Base-by-base conservation (phyloP, 2,329 filamentous ascomycete genomes). In the Aspergillus viridinutans region DNA sequence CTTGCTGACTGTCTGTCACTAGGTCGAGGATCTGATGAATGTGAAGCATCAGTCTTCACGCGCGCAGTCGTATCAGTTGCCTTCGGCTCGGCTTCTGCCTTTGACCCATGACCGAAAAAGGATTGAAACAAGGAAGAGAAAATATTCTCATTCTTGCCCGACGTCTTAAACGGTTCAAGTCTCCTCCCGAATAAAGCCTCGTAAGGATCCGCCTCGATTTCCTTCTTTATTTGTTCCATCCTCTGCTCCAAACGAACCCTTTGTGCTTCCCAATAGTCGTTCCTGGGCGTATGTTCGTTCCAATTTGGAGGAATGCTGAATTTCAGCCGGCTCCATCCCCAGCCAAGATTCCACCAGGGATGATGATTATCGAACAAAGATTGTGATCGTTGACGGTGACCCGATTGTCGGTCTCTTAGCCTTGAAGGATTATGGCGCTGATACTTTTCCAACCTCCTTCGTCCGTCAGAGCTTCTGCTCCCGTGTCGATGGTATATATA, bases 151-250 rank as follows among this genome's bases (percentile, higher is more conserved):
- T 60, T 48, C 32, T 62, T 69, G 5, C 56, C 54, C 9, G 60
- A 56, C 25, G 59, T 55, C 10, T 52, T 56, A 20, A 70, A 62
- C 4, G 65, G 67, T 10, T 67, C 59, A 49, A 72, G 59, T 40
- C 70, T 66, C 50, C 67, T 69, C 14, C 75, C 75, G 60, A 78
- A 78, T 3, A 78, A 48, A 29, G 70, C 71, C n/a, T 61, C 62
- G 57, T 74, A 76, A 5, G 76, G 75, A 62, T 78, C 74, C 17
- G 59, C 61, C 40, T 74, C 69, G 21, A 77, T 64, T 17, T 64
- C 62, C 42, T 64, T 71, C 61, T 69, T 71, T 49, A 77, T 64
- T 49, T 69, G 62, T 17, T 73, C 67, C 59, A 77, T 74, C 65
- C 75, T 67, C 12, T 61, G 56, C 10, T 68, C 61, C 25, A 65